Conservation (phyloP, 2,329 filamentous ascomycete genomes). For the Fusarium sp. region DNA sequence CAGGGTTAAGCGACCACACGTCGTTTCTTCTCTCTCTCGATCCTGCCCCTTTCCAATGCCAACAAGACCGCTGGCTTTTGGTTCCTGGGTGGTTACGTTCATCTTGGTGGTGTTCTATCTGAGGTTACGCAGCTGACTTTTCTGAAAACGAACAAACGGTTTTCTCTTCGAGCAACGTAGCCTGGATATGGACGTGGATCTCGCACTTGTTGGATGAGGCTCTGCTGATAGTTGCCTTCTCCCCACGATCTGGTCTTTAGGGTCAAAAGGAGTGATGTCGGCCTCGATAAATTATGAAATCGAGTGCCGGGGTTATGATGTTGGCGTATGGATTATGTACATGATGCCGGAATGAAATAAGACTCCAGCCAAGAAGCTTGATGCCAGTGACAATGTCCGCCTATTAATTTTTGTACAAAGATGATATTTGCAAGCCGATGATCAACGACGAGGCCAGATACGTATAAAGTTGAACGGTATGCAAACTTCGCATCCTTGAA, state of each 20-base stretch:
- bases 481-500: constrained; percentile 33
- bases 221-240: constrained; percentile 28
- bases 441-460: not conserved
- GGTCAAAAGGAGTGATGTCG: constrained; percentile 38
- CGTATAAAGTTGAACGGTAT: constrained; percentile 18
- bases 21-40: constrained; percentile 12
- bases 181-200: constrained; percentile 31
- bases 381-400: not conserved
- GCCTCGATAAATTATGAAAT: constrained; percentile 30
- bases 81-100: constrained; percentile 15
- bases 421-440: not conserved
- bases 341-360: constrained; percentile 47
- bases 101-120: constrained; percentile 15
- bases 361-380: constrained; percentile 23
- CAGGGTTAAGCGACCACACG: constrained; percentile 69
- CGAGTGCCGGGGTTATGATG: constrained; percentile 40
- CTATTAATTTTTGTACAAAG: not conserved
- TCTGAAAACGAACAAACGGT: not conserved
- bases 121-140: constrained; percentile 19
- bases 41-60: constrained; percentile 7
- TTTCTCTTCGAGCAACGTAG: constrained; percentile 12
- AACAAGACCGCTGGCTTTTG: constrained; percentile 18
- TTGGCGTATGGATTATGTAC: constrained; percentile 45
- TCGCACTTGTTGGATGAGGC: constrained; percentile 34
- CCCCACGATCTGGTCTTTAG: constrained; percentile 30